A percentile compares a stretch with the other conserved stretches of the same genome.
These are phyloP conservation scores for Backusella parvicylindrica DNA, from an alignment of 192 early-diverging fungal genomes.

Conservation along the genomic window DNA sequence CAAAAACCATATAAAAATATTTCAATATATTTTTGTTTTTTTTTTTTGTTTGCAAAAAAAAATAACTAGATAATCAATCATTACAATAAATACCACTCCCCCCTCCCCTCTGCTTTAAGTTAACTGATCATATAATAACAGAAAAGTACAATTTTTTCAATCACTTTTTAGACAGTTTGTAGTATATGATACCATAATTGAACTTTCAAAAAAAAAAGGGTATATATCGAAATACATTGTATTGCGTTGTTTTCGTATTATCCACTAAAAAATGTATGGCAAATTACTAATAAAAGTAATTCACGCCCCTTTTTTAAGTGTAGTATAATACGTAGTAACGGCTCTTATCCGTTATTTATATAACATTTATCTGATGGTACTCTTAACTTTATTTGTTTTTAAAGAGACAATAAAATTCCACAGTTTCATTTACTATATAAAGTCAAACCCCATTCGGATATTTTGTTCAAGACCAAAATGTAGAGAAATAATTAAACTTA, in stretches of 20 bases:
- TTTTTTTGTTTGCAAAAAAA: background rate
- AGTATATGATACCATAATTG: background rate
- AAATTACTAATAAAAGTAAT: background rate
- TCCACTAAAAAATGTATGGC: background rate
- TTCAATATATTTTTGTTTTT: background rate
- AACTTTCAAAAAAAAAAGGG: background rate
- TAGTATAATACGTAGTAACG: background rate
- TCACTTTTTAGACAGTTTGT: background rate
- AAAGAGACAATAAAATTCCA: background rate
- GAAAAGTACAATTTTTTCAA: background rate
- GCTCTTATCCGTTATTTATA: background rate
- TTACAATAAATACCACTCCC: background rate
- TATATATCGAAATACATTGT: background rate
- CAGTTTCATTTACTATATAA: background rate
- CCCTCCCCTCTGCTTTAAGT: background rate
- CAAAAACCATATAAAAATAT: background rate
- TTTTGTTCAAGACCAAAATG: background rate
- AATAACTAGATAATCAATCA: background rate
- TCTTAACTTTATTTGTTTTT: background rate
- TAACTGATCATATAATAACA: background rate
- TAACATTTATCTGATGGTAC: background rate
- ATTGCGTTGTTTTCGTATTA: background rate
- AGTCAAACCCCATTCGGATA: background rate
- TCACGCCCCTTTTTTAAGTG: background rate
- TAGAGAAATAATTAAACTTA: background rate